Evolutionary conservation across 2,329 filamentous ascomycete genomes (phyloP), one percentile per base, ranked within the genome.

Genomic region (Bipolaris cookei): DNA sequence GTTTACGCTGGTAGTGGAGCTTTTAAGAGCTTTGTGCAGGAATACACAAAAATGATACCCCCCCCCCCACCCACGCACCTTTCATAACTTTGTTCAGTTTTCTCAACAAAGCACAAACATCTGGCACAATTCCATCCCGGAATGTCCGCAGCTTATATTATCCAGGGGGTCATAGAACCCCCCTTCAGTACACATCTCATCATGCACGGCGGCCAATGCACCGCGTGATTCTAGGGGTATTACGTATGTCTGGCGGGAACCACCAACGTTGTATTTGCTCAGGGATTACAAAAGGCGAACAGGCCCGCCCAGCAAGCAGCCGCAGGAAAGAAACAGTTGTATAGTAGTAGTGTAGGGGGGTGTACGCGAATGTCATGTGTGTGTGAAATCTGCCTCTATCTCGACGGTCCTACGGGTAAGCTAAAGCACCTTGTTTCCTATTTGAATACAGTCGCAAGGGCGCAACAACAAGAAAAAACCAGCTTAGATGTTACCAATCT

Each of bases 401-500:
- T 60, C 52, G 37, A 59, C 49, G 56, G 52, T 54, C 55, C 25
- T 48, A 41, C 53, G 21, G 21, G 47, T 51, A 54, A 49, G 50
- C 62, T 41, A 44, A 56, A 51, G 45, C 59, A 51, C 42, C 46
- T 50, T 61, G 54, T 56, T 60, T 58, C 34, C 35, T 42, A 48
- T 35, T 65, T 70, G 63, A 50, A 58, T 56, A 60, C 44, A 64
- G 67, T 69, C 63, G 73, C 69, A 66, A 71, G 66, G 66, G 59
- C 62, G 64, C 68, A 64, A 59, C 71, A 73, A 46, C 56, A 57
- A 61, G 41, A 51, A 52, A 44, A 44, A 44, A 43, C 23, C 54
- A 69, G 64, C 71, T 87, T 88, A 98, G 80, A 98, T 93, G 82
- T 92, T 95, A 84, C 89, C 90, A 81, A 98, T 93, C 82, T 97